Evolutionary conservation across 2,329 filamentous ascomycete species (phyloP).

Genomic region (Ceratocystis variospora): DNA sequence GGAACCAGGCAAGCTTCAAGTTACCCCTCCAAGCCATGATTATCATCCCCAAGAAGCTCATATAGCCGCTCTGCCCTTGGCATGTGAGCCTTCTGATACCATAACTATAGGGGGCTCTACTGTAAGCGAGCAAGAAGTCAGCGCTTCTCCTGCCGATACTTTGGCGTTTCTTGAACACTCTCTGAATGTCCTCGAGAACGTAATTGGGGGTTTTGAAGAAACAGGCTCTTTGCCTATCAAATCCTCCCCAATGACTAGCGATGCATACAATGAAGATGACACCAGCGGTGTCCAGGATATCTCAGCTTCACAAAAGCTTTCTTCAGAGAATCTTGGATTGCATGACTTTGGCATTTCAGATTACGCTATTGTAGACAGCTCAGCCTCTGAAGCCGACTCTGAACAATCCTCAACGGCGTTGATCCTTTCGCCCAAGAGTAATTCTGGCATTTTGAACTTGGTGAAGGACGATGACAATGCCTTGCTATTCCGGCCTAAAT

Average conservation of each 20-base stretch:
- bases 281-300: slow-evolving; percentile 5
- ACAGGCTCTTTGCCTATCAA: neutral
- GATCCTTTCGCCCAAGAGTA: slow-evolving; percentile 11
- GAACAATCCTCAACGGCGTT: slow-evolving; percentile 17
- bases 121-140: neutral
- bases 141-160: neutral
- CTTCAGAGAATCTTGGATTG: neutral
- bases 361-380: slow-evolving; percentile 15
- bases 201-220: neutral
- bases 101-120: neutral
- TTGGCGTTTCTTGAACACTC: slow-evolving; percentile 4
- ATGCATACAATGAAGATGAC: neutral
- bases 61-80: neutral
- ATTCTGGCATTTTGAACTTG: neutral
- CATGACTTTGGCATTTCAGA: neutral
- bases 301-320: slow-evolving; percentile 10
- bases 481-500: neutral
- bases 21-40: neutral
- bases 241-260: neutral
- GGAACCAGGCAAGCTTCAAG: neutral
- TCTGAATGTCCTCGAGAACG: neutral
- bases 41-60: neutral
- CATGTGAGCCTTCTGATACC: neutral
- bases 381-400: slow-evolving; percentile 14
- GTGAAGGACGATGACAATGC: neutral